A percentile compares a stretch with the other conserved stretches of the same genome.
phyloP scores from a whole-genome alignment of 164 flowering plant species.

The Stephania japonica region DNA sequence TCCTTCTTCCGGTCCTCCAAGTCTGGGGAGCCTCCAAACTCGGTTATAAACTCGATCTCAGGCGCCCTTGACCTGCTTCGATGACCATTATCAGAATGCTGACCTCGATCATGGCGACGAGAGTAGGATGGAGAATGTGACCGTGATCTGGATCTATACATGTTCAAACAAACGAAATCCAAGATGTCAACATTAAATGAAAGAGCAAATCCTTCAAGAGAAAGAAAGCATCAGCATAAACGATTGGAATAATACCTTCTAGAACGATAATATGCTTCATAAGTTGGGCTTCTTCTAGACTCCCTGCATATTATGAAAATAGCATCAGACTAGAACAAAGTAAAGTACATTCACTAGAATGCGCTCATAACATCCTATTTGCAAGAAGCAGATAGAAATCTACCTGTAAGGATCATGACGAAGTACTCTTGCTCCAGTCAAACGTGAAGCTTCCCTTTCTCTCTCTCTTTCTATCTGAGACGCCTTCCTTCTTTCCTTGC shows the following conservation, averaged over 20 bases:
- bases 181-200: not conserved
- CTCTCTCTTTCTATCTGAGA: constrained; percentile 93
- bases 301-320: constrained; percentile 45
- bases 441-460: constrained; percentile 74
- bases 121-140: constrained; percentile 79
- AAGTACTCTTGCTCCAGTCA: constrained; percentile 53
- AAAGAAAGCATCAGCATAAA: not conserved
- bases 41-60: constrained; percentile 90
- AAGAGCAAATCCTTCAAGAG: not conserved
- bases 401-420: constrained; percentile 95
- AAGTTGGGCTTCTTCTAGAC: constrained; percentile 82
- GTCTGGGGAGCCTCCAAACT: constrained; percentile 79
- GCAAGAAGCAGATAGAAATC: not conserved
- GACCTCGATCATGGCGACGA: constrained; percentile 64
- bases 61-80: constrained; percentile 65
- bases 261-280: constrained; percentile 90
- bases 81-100: constrained; percentile 56
- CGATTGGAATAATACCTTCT: constrained; percentile 46
- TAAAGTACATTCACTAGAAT: not conserved
- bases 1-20: constrained; percentile 55
- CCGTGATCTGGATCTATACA: constrained; percentile 70
- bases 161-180: constrained; percentile 14
- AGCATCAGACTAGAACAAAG: constrained; percentile 2
- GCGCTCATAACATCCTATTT: not conserved
- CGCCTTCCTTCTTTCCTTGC: constrained; percentile 94